Percentiles rank a stretch among this genome's conserved stretches.
phyloP scores from a whole-genome alignment of 169 alveolate genomes.

The Ichthyophthirius multifiliis region DNA sequence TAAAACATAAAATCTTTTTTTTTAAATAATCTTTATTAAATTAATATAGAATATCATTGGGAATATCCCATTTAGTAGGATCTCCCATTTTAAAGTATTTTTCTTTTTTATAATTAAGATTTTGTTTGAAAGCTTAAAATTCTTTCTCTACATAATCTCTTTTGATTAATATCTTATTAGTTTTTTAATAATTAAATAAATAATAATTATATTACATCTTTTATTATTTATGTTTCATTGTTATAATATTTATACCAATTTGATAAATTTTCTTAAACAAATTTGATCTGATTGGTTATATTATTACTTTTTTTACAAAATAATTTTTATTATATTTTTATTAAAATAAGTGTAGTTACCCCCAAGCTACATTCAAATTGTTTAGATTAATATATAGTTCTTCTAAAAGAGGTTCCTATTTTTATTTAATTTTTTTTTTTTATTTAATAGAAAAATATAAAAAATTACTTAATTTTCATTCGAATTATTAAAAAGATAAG shows the following conservation, averaged over 20 bases:
- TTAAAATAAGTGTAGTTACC: not conserved
- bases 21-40: not conserved
- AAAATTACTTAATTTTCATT: not conserved
- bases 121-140: not conserved
- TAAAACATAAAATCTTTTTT: not conserved
- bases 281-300: not conserved
- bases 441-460: not conserved
- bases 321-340: not conserved
- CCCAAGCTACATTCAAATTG: not conserved
- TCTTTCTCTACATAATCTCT: not conserved
- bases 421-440: not conserved
- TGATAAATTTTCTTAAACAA: not conserved
- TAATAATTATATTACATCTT: not conserved
- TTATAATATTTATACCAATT: not conserved
- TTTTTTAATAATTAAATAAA: not conserved
- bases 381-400: not conserved
- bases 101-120: not conserved
- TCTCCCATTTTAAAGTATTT: not conserved
- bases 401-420: not conserved
- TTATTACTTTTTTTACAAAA: not conserved
- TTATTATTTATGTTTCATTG: not conserved
- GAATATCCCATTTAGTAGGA: slow-evolving; percentile 3
- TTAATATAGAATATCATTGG: not conserved
- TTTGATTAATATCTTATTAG: not conserved
- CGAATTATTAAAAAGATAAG: no score